Evolutionary conservation across 1,139 yeast species (phyloP).

Genomic region (Petasospora rhodanensis): DNA sequence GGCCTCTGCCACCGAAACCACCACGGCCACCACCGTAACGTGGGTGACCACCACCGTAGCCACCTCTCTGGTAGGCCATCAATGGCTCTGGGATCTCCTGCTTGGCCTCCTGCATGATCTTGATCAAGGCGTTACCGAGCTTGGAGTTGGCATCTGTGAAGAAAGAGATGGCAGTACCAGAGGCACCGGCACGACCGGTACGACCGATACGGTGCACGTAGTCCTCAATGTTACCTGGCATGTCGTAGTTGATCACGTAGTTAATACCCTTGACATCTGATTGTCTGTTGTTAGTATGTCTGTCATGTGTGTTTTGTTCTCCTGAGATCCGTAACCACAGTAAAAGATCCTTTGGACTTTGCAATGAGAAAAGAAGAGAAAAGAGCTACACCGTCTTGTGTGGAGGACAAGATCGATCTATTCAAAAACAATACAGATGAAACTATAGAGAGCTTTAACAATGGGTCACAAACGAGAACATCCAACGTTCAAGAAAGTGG

Average conservation of each 20-base stretch:
- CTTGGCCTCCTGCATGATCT: constrained; percentile 92
- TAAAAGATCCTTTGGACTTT: too few species aligned
- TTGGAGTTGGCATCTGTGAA: constrained; percentile 85
- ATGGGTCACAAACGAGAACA: too few species aligned
- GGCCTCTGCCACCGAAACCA: constrained; percentile 51
- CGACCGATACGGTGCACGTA: constrained; percentile 63
- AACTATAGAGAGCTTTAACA: constrained; percentile 4
- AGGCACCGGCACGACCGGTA: constrained; percentile 98
- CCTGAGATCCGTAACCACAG: constrained; percentile 1
- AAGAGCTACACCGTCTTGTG: too few species aligned
- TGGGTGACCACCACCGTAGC: constrained; percentile 57
- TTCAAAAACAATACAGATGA: constrained; percentile 10
- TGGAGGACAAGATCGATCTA: too few species aligned
- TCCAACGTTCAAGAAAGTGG: too few species aligned
- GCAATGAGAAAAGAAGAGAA: too few species aligned
- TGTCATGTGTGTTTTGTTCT: too few species aligned
- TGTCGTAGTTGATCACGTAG: constrained; percentile 88
- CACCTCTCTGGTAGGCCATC: constrained; percentile 40
- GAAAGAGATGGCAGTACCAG: constrained; percentile 93
- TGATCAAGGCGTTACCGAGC: constrained; percentile 87
- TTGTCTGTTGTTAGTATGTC: constrained; percentile 10
- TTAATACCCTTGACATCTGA: constrained; percentile 97
- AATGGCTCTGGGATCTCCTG: constrained; percentile 75
- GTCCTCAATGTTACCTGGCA: constrained; percentile 98
- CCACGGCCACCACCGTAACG: constrained; percentile 45